Evolutionary conservation across 2,329 filamentous ascomycete genomes (phyloP).

Genomic region (Didymella pomorum): DNA sequence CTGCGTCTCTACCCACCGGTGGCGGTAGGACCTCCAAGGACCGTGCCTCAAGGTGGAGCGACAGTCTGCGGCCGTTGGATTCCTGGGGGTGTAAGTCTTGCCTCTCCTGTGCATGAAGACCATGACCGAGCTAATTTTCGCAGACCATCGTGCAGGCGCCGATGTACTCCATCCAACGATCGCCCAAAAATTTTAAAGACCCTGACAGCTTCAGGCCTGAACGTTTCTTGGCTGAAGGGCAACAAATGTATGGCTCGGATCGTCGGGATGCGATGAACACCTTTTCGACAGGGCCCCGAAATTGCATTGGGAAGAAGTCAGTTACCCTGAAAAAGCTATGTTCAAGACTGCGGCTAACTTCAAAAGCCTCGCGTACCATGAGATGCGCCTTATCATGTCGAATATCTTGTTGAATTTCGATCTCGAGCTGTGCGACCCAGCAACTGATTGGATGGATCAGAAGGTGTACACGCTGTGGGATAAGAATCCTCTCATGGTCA

Average conservation of each 20-base stretch:
- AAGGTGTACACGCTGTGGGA: constrained; percentile 49
- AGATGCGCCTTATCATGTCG: constrained; percentile 41
- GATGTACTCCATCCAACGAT: not conserved
- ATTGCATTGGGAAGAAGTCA: constrained; percentile 45
- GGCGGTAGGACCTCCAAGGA: constrained; percentile 43
- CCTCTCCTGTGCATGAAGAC: fast-evolving
- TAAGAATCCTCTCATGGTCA: constrained; percentile 40
- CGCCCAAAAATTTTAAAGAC: not conserved
- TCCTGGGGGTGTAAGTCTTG: constrained; percentile 28
- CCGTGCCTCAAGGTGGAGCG: constrained; percentile 25
- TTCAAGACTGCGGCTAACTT: not conserved
- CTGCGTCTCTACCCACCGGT: constrained; percentile 57
- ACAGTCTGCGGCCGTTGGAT: constrained; percentile 42
- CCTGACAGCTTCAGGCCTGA: not conserved
- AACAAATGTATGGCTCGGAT: not conserved
- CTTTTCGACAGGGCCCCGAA: not conserved
- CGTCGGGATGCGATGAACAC: not conserved
- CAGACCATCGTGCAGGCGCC: not conserved
- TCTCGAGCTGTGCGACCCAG: constrained; percentile 35
- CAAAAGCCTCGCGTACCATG: constrained; percentile 42
- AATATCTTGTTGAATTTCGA: constrained; percentile 39
- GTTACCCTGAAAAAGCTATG: not conserved
- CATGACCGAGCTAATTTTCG: not conserved
- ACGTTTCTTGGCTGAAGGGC: not conserved
- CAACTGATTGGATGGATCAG: constrained; percentile 43